These are phyloP conservation scores for Rostrohypoxylon terebratum DNA, from an alignment of 495 filamentous ascomycete species.

Conservation along the genomic window DNA sequence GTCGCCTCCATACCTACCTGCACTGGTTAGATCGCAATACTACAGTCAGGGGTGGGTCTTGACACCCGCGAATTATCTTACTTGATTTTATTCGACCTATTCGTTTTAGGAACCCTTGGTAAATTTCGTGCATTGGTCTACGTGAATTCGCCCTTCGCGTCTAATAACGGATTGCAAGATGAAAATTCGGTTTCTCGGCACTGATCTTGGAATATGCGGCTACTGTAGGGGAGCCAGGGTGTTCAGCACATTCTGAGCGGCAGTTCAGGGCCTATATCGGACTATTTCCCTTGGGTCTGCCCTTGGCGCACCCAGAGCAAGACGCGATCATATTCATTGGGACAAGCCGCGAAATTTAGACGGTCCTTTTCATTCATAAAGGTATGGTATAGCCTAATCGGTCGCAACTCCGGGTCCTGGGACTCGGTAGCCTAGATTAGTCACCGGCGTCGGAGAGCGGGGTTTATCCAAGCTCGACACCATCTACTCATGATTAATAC, in stretches of 20 bases:
- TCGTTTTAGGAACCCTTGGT: slow-evolving; percentile 11
- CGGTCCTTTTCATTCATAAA: not conserved
- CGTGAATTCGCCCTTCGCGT: slow-evolving; percentile 13
- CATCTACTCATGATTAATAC: not conserved
- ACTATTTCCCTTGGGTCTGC: not conserved
- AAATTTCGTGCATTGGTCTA: slow-evolving; percentile 4
- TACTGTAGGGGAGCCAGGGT: not conserved
- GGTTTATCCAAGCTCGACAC: not conserved
- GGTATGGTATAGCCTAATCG: not conserved
- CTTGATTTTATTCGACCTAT: slow-evolving; percentile 6
- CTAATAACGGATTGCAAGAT: not conserved
- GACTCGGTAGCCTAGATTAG: not conserved
- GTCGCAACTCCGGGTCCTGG: not conserved
- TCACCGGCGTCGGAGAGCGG: not conserved
- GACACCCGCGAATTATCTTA: slow-evolving; percentile 25
- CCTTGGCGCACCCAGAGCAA: not conserved
- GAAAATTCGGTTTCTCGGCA: not conserved
- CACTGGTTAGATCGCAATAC: slow-evolving; percentile 29
- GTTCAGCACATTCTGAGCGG: not conserved
- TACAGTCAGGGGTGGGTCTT: slow-evolving; percentile 26
- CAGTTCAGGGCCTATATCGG: not conserved
- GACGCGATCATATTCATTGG: slow-evolving; percentile 9
- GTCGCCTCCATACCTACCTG: slow-evolving; percentile 14
- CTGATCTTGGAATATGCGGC: slow-evolving; percentile 1
- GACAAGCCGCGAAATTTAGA: not conserved